These are phyloP conservation scores for Wickerhamiella hasegawae DNA, from an alignment of 805 yeast species.

Conservation along the genomic window DNA sequence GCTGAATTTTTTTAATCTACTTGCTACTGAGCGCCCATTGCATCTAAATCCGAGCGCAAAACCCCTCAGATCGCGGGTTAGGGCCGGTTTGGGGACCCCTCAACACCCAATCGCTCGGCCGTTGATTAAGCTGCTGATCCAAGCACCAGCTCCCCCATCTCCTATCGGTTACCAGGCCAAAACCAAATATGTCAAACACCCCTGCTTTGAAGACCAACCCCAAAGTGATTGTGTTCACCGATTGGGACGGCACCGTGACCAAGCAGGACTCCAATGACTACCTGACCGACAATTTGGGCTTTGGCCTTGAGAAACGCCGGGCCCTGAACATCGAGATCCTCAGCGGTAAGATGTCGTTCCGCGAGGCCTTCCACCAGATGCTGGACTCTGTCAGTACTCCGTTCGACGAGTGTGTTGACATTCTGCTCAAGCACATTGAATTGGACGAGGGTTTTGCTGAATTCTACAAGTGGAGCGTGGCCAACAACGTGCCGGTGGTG, in stretches of 20 bases:
- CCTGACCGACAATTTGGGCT: conserved; percentile 77
- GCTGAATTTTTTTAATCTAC: too few relatives aligned
- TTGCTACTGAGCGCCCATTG: too few relatives aligned
- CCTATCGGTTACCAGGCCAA: too few relatives aligned
- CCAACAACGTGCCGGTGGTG: conserved; percentile 60
- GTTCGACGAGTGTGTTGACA: conserved; percentile 65
- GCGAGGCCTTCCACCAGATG: conserved; percentile 78
- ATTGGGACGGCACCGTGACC: conserved; percentile 97
- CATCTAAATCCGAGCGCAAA: too few relatives aligned
- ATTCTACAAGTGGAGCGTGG: conserved; percentile 65
- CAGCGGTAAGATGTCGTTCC: conserved; percentile 38
- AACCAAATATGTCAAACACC: too few relatives aligned
- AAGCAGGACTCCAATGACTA: conserved; percentile 87
- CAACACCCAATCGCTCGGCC: too few relatives aligned
- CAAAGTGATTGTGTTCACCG: conserved; percentile 81
- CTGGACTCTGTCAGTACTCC: conserved; percentile 62
- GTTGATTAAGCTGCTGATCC: too few relatives aligned
- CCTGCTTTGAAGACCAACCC: conserved; percentile 22
- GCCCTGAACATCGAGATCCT: conserved; percentile 58
- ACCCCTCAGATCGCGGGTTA: too few relatives aligned
- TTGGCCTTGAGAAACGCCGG: conserved; percentile 54
- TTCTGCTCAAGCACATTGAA: conserved; percentile 43
- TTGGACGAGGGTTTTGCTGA: conserved; percentile 83
- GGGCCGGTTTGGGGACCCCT: too few relatives aligned
- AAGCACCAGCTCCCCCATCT: too few relatives aligned